Evolutionary conservation across 306 rosid species (phyloP).

Genomic region (Prunus dulcis): DNA sequence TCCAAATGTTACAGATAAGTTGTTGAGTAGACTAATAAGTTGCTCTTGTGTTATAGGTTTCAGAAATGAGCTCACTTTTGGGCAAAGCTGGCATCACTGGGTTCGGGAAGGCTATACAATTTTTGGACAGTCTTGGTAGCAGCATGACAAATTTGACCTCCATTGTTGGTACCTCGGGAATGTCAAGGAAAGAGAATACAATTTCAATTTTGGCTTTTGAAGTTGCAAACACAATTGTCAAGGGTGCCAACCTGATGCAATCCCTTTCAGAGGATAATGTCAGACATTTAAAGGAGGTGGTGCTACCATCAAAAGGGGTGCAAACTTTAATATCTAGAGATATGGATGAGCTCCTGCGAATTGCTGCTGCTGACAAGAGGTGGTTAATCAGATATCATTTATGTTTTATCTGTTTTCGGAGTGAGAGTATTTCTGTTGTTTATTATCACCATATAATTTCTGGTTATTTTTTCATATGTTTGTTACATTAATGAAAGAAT

Average conservation of each 20-base stretch:
- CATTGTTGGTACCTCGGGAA: constrained; percentile 74
- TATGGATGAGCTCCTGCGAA: constrained; percentile 81
- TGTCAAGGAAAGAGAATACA: constrained; percentile 76
- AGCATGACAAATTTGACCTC: constrained; percentile 86
- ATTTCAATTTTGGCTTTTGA: constrained; percentile 95
- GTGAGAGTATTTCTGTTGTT: constrained; percentile 5
- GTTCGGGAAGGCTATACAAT: constrained; percentile 96
- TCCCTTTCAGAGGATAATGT: constrained; percentile 93
- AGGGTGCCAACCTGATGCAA: constrained; percentile 93
- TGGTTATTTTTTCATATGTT: not conserved
- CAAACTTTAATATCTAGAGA: constrained; percentile 77
- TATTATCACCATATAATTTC: constrained; percentile 19
- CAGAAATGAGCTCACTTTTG: constrained; percentile 89
- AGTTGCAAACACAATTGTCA: constrained; percentile 95
- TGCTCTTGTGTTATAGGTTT: constrained; percentile 50
- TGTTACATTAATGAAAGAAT: constrained; percentile 7
- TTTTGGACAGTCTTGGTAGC: constrained; percentile 95
- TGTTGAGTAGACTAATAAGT: constrained; percentile 27
- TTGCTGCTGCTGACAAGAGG: constrained; percentile 97
- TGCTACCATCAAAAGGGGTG: constrained; percentile 90
- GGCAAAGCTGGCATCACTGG: constrained; percentile 97
- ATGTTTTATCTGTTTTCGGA: not conserved
- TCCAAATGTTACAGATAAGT: constrained; percentile 59
- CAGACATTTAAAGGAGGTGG: constrained; percentile 79
- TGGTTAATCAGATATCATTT: constrained; percentile 23